Base-by-base conservation (phyloP, 805 yeast genomes). In the Ogataea paraovalis region DNA sequence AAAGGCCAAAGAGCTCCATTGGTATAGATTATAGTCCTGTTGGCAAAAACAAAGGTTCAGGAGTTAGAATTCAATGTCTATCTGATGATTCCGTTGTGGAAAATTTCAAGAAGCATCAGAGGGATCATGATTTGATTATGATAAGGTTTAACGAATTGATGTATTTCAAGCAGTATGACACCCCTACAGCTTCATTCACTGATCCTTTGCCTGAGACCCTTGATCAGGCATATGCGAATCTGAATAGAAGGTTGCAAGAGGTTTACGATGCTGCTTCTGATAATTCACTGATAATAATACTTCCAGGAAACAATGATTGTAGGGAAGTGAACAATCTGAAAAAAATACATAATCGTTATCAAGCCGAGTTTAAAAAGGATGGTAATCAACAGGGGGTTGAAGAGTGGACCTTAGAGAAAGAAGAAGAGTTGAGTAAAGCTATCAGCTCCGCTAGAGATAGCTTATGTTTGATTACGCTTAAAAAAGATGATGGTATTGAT, bases 261-360 rank as follows among this genome's bases (percentile, higher is more conserved):
- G 66, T 91, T 14, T 80, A 83, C 58, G 65, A 70, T 1, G 51
- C 61, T 2, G 56, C 86, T 19, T 87, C 96, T 0, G 65, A 68
- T 2, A 74, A 81, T 32, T 75, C 96, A 0, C 64, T 82, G 20
- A 54, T 91, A 14, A 67, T 88, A 1, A 58, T 89, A 1, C 70
- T 80, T 55, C 74, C 87, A 0, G 88, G 87, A 1, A 69, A 76
- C 43, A 88, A 89, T 10, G 80, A 82, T 56, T 78, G 82, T 2
- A 62, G 73, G 9, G 74, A 71, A 43, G 69, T 81, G 67, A 64
- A 66, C 44, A 62, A 66, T 41, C 66, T 88, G 39, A 77, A 75
- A 42, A 59, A 60, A 10, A 54, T 73, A 49, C 74, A 74, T 50
- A 60, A 67, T 48, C 70, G 71, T 32, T 76, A 72, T 62, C 70